Evolutionary conservation across 768 basidiomycete genomes (phyloP).

Genomic region (Naganishia onofrii): DNA sequence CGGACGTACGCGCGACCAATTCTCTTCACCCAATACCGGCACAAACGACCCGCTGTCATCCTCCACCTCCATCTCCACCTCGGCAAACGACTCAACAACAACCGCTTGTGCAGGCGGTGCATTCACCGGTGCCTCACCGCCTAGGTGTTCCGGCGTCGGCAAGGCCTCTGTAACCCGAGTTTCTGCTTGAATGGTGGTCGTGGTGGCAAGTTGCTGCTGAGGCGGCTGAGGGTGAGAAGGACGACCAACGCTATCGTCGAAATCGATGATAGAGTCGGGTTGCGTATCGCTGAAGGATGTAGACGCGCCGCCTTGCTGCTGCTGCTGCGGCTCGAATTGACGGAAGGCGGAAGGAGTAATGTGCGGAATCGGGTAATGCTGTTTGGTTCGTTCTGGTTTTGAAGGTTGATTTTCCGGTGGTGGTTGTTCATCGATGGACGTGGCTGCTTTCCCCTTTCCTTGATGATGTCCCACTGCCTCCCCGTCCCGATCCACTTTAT

Average conservation of each 20-base stretch:
- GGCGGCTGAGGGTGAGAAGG: neutral
- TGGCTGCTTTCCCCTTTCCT: neutral
- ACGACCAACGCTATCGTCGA: neutral
- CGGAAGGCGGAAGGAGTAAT: slow-evolving; percentile 10
- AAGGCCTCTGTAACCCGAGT: neutral
- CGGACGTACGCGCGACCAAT: slow-evolving; percentile 5
- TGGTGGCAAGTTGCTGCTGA: too few species aligned
- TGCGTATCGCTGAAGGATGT: neutral
- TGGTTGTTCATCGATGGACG: neutral
- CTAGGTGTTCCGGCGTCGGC: neutral
- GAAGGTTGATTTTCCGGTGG: neutral
- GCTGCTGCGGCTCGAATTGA: neutral
- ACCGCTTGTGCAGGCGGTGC: neutral
- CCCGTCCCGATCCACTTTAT: too few species aligned
- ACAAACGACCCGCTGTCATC: neutral
- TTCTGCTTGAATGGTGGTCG: too few species aligned
- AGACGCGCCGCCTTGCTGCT: neutral
- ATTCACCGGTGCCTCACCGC: neutral
- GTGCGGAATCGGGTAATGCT: slow-evolving; percentile 4
- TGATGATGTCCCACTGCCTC: too few species aligned
- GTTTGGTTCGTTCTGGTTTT: neutral
- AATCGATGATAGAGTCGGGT: slow-evolving; percentile 9
- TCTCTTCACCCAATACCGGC: slow-evolving; percentile 1
- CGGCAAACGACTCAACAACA: neutral
- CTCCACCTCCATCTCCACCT: neutral